Evolutionary conservation across 768 basidiomycete species (phyloP), one percentile per base, ranked within the genome.

Genomic region (Boletus rubropictus): DNA sequence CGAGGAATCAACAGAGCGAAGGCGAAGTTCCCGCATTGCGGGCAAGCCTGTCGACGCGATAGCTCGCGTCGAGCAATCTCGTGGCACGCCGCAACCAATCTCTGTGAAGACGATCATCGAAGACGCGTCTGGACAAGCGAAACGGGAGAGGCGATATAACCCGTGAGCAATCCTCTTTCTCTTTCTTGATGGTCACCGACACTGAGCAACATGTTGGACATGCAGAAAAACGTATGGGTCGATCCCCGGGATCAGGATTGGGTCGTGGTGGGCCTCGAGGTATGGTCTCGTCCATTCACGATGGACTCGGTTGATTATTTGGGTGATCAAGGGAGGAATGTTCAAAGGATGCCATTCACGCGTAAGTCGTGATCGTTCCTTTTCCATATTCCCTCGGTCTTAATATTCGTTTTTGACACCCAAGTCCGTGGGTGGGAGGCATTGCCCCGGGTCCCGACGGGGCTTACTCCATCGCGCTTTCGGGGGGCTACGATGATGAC

Each of bases 401-500:
- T 43, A 1, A 48, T 18, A 6, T 36, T 11, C 10, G 5, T 12
- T 20, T 35, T 44, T 28, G 3, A 21, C 29, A 32, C 12, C n/a
- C 18, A 24, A 92, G 88, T 2, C 90, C 91, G 0, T 81, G 78
- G 72, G 91, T 95, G 6, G 86, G 79, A 29, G 93, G 93, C 0
- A 94, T 96, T 36, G 72, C 25, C 65, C 57, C 66, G 12, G 74
- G 83, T 3, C 68, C 68, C 0, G 51, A 82, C 5, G 92, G 93
- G 2, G 86, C 89, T 2, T 88, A 85, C 54, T 91, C 88, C 35
- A 78, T 96, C 12, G 91, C 86, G 3, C 76, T 95, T 3, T 91
- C 88, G 33, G 93, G 93, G 10, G 92, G 89, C 2, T 92, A 92
- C 48, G 84, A 87, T 27, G 89, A 91, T 45, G 89, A 91, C 54